These are phyloP conservation scores for Fusarium annulatum DNA, from an alignment of 2,329 filamentous ascomycete genomes.

Conservation along the genomic window DNA sequence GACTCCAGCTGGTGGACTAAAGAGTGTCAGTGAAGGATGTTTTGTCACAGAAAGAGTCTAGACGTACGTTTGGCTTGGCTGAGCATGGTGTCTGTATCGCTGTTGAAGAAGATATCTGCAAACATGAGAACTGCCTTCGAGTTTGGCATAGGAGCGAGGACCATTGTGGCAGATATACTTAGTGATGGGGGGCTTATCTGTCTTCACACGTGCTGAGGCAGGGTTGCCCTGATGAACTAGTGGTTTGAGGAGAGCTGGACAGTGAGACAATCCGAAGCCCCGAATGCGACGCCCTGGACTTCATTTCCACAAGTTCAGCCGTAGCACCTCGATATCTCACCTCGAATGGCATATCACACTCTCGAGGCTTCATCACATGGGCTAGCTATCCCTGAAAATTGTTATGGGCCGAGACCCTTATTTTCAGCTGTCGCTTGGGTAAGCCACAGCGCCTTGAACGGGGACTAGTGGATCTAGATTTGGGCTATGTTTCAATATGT, in stretches of 20 bases:
- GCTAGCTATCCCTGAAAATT: neutral
- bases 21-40: too few species aligned
- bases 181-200: neutral
- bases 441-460: neutral
- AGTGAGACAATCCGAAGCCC: neutral
- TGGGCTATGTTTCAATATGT: neutral
- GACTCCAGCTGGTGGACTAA: slow-evolving; percentile 2
- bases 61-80: neutral
- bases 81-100: neutral
- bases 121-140: neutral
- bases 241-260: neutral
- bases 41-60: too few species aligned
- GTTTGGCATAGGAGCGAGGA: neutral
- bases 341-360: neutral
- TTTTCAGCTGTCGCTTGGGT: neutral
- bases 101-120: neutral
- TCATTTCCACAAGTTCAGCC: neutral
- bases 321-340: too few species aligned
- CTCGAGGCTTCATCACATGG: neutral
- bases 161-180: neutral
- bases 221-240: neutral
- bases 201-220: neutral
- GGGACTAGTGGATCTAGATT: neutral
- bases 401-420: neutral
- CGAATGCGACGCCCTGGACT: neutral